Evolutionary conservation across 1,284 basidiomycete genomes (phyloP), one percentile per base, ranked within the genome.

Genomic region (Stygiomarasmius scandens): DNA sequence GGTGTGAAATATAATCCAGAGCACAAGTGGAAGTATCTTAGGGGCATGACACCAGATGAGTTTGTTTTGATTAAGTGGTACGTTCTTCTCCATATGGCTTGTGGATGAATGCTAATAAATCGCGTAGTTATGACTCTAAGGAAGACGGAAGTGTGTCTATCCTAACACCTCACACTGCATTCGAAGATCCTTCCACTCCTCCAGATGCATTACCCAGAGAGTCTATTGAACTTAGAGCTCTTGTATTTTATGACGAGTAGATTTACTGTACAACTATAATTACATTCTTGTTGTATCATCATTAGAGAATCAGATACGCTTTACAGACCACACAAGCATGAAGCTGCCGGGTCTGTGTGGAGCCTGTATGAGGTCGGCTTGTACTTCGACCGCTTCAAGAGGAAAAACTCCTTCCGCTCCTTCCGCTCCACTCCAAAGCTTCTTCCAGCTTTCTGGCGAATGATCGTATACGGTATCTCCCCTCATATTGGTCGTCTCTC

Each of bases 61-160:
- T 65, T 75, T 19, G 74, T 78, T 4, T 67, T 83, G 45, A 75
- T 83, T 38, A 83, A 83, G 63, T 82, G 81, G 72, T 77, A 62
- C 54, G 73, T 61, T 16, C n/a, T 41, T 9, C 44, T 41, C 10
- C 38, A 44, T 23, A 2, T 50, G 19, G 9, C 38, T 49, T 29
- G n/a, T 32, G 10, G 8, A 38, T 11, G 10, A 59, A 63, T 16
- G 52, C 41, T 22, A 32, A 10, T 6, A 12, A 20, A 23, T 22
- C 38, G 16, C 20, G 2, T 50, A 74, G 74, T 49, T 74, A 67
- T 50, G 73, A 75, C 56, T 72, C 71, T 8, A 54, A 68, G 34
- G 49, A 67, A 45, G 76, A 77, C 48, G 74, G 69, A n/a, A 71
- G 65, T 44, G 71, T 78, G 11, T 74, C 78, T 12, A 64, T 69